These are phyloP conservation scores for Aspergillus coremiiformis DNA, from an alignment of 495 filamentous ascomycete genomes.

Conservation along the genomic window DNA sequence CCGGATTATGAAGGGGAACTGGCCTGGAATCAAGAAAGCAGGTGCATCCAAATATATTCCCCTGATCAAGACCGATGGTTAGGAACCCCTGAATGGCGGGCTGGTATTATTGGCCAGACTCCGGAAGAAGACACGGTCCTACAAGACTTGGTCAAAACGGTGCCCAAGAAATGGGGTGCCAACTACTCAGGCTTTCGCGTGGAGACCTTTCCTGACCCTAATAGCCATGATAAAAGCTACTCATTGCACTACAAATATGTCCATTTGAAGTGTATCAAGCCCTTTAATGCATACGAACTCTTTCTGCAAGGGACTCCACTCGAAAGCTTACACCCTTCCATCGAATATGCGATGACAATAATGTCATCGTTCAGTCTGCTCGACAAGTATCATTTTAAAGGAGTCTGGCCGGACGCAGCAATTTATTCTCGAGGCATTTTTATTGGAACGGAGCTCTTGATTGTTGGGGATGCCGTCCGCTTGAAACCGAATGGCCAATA, in stretches of 20 bases:
- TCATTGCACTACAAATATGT: constrained; percentile 49
- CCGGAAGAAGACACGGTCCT: constrained; percentile 34
- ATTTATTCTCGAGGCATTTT: constrained; percentile 49
- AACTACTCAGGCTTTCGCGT: constrained; percentile 52
- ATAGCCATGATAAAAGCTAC: constrained; percentile 42
- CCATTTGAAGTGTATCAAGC: constrained; percentile 46
- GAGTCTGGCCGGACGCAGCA: constrained; percentile 46
- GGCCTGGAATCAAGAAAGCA: constrained; percentile 21
- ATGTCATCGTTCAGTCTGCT: constrained; percentile 48
- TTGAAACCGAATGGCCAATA: constrained; percentile 32
- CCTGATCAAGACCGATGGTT: constrained; percentile 18
- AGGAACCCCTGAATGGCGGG: constrained; percentile 46
- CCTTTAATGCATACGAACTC: constrained; percentile 45
- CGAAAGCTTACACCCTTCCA: constrained; percentile 44
- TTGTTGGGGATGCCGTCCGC: constrained; percentile 47
- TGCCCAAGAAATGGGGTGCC: constrained; percentile 32
- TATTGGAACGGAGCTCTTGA: constrained; percentile 48
- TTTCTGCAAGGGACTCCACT: constrained; percentile 34
- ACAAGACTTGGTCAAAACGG: constrained; percentile 36
- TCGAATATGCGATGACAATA: constrained; percentile 46
- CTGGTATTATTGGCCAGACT: constrained; percentile 47
- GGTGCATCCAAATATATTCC: constrained; percentile 28
- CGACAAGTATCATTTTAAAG: constrained; percentile 43
- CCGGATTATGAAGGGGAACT: constrained; percentile 32
- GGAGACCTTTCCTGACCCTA: constrained; percentile 46